Percentiles rank a stretch among this genome's conserved stretches.
Conservation (phyloP, 2,329 filamentous ascomycete genomes). For the Aureobasidium sp. region DNA sequence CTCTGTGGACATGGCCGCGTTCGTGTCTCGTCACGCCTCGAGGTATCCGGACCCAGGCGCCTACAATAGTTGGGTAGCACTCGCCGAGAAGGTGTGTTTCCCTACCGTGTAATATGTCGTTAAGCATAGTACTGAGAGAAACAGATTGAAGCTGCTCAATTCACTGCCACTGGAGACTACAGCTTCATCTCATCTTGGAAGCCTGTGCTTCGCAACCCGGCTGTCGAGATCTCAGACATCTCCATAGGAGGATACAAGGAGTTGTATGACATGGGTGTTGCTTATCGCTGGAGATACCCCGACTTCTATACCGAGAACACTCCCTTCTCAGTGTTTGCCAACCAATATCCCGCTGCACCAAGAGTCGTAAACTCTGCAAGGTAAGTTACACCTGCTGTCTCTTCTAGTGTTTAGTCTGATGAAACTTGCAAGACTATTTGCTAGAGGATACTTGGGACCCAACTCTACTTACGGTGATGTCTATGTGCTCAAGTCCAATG, state of each 20-base stretch:
- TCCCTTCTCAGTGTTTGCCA: slow-evolving; percentile 54
- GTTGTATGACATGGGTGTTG: slow-evolving; percentile 47
- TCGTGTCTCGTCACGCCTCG: slow-evolving; percentile 53
- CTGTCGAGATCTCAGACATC: slow-evolving; percentile 49
- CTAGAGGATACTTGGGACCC: slow-evolving; percentile 52
- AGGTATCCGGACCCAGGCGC: slow-evolving; percentile 55
- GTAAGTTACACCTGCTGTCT: background rate
- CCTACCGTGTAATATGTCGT: background rate
- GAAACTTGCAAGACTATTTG: slow-evolving; percentile 40
- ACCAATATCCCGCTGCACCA: slow-evolving; percentile 43
- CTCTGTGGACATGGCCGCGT: slow-evolving; percentile 52
- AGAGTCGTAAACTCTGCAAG: slow-evolving; percentile 53
- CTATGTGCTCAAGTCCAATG: slow-evolving; percentile 49
- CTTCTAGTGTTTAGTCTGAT: background rate
- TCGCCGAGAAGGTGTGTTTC: slow-evolving; percentile 19
- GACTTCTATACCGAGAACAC: slow-evolving; percentile 41
- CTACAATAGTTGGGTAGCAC: slow-evolving; percentile 45
- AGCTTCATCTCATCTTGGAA: slow-evolving; percentile 52
- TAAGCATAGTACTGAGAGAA: background rate
- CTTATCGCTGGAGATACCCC: slow-evolving; percentile 36
- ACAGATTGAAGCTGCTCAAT: slow-evolving; percentile 46
- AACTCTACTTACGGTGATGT: slow-evolving; percentile 48
- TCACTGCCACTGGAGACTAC: slow-evolving; percentile 45
- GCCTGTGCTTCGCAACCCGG: slow-evolving; percentile 47
- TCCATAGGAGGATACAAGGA: slow-evolving; percentile 58